A percentile compares a stretch with the other conserved stretches of the same genome.
Evolutionary conservation across 2,329 filamentous ascomycete species (phyloP).

Genomic region (Fusarium nisikadoi): DNA sequence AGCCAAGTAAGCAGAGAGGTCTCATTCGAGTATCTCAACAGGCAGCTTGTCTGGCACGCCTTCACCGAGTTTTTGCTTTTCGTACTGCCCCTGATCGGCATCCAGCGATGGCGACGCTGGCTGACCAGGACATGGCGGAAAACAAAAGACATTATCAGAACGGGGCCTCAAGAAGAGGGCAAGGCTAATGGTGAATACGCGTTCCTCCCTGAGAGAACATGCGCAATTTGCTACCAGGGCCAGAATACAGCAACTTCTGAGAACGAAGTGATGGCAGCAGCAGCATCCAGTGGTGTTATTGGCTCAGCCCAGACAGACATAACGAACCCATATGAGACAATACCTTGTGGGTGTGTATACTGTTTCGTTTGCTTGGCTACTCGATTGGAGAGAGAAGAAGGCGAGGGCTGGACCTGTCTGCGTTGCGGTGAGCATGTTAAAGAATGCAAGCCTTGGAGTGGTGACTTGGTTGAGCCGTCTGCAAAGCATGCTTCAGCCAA

Average conservation of each 20-base stretch:
- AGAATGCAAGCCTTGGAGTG: conserved; percentile 90
- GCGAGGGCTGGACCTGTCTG: conserved; percentile 92
- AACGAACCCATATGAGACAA: conserved; percentile 93
- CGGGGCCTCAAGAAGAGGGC: conserved; percentile 58
- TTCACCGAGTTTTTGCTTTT: conserved; percentile 99
- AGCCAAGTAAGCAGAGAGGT: conserved; percentile 90
- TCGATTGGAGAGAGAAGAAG: conserved; percentile 89
- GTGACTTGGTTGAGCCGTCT: conserved; percentile 79
- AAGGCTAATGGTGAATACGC: conserved; percentile 76
- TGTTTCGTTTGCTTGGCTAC: conserved; percentile 97
- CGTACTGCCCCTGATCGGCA: conserved; percentile 93
- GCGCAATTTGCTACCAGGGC: conserved; percentile 96
- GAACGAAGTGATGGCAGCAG: conserved; percentile 77
- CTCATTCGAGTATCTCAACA: conserved; percentile 96
- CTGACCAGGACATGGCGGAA: conserved; percentile 87
- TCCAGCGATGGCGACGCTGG: conserved; percentile 92
- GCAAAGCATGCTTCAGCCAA: conserved; percentile 59
- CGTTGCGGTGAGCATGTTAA: conserved; percentile 86
- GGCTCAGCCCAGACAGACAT: conserved; percentile 92
- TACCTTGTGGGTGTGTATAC: conserved; percentile 91
- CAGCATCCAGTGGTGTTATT: conserved; percentile 79
- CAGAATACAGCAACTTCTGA: conserved; percentile 81
- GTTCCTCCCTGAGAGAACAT: conserved; percentile 92
- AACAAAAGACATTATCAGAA: conserved; percentile 72
- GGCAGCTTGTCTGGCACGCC: conserved; percentile 99